Base-by-base conservation (phyloP, 495 filamentous ascomycete species). In the Neurospora hispaniola region DNA sequence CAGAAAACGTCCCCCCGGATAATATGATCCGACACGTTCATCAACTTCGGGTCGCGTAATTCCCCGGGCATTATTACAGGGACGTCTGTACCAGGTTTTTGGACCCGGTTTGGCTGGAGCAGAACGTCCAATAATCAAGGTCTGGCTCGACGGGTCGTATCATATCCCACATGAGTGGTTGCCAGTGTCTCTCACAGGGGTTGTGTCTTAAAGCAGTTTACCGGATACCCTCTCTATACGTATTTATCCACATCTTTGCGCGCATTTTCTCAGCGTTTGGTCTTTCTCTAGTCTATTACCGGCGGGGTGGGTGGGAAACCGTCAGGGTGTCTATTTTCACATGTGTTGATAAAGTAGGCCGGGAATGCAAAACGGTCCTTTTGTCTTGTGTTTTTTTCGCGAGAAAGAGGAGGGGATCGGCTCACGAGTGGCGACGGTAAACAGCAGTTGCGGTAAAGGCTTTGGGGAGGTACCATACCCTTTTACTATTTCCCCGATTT, bases 341-440 rank as follows among this genome's bases (percentile, higher is more conserved):
- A 69, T 75, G 69, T 75, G 74, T 75, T 73, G 69, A 73, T 75
- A 73, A 75, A 75, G 73, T 73, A 74, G 69, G 71, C 43, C 72
- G 74, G 74, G 59, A 75, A 75, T 75, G 74, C 74, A 73, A 75
- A 75, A 73, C 74, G 74, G 74, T 71, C 42, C 46, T 59, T 72
- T 16, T 42, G 38, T 73, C 40, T 43, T 75, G 43, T 70, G 66
- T 70, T 70, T 72, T 72, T 42, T 71, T 71, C 69, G 35, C 54
- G 20, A 66, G 39, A 40, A 40, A 35, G 12, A 39, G 43, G 6
- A 66, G 44, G n/a, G n/a, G 31, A 41, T 40, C 23, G 39, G 27
- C n/a, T 44, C 43, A 71, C 9, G 42, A 54, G 44, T 20, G 43
- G 70, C 54, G 42, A 16, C 39, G 70, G 35, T 71, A 62, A 62